phyloP scores from a whole-genome alignment of 1,284 basidiomycete genomes.

The Exobasidium rhododendri region DNA sequence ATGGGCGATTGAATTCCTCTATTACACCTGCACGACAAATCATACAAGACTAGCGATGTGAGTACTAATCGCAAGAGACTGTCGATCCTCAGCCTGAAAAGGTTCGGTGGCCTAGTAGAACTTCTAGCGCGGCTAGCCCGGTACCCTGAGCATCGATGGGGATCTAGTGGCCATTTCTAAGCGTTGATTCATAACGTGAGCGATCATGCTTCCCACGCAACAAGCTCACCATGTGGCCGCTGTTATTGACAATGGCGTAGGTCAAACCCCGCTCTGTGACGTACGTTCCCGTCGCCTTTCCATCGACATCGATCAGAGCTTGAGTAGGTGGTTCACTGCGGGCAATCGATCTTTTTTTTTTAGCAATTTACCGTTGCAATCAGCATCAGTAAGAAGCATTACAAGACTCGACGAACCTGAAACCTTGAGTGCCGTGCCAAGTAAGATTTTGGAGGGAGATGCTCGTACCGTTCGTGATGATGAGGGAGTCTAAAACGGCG shows the following conservation, averaged over 20 bases:
- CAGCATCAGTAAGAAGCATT: too few relatives aligned
- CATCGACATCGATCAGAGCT: background rate
- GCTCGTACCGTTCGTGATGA: background rate
- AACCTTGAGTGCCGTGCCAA: conserved; percentile 46
- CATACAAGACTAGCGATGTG: too few relatives aligned
- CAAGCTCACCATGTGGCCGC: conserved; percentile 2
- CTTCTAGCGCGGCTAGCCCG: background rate
- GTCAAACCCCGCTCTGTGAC: background rate
- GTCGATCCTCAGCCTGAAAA: background rate
- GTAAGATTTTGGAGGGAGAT: conserved; percentile 48
- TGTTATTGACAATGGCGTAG: background rate
- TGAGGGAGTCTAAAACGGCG: background rate
- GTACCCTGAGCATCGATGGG: background rate
- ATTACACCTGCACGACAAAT: too few relatives aligned
- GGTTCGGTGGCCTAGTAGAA: background rate
- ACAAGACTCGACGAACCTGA: too few relatives aligned
- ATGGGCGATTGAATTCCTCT: too few relatives aligned
- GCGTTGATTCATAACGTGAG: too few relatives aligned
- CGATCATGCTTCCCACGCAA: background rate
- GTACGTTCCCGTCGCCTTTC: background rate
- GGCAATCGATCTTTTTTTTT: too few relatives aligned
- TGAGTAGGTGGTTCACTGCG: background rate
- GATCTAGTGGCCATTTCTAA: background rate
- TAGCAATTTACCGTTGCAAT: too few relatives aligned
- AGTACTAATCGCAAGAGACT: too few relatives aligned